Percentiles rank a stretch among this genome's conserved stretches.
phyloP scores from a whole-genome alignment of 331 rosid species.

The Saraca asoca region DNA sequence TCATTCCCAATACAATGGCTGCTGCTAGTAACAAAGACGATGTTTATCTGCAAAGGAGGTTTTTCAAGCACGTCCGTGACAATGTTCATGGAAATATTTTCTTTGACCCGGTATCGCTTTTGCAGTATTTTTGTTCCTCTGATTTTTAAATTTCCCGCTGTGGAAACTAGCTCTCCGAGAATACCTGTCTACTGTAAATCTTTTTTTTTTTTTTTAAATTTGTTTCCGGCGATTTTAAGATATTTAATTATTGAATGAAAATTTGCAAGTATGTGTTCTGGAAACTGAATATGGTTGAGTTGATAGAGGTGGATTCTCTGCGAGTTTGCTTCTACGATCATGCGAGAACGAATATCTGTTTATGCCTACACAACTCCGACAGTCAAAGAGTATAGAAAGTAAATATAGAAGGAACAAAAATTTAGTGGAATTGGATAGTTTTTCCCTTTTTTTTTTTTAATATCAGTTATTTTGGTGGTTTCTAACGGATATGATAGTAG shows the following conservation, averaged over 20 bases:
- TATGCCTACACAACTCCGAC: no score
- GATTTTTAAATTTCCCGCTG: neutral
- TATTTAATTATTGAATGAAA: neutral
- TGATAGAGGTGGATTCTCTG: conserved; percentile 21
- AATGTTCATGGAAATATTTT: conserved; percentile 69
- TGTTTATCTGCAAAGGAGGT: conserved; percentile 39
- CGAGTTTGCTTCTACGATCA: neutral
- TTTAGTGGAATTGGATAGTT: neutral
- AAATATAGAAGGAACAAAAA: no score
- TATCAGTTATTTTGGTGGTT: neutral
- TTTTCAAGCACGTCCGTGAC: conserved; percentile 59
- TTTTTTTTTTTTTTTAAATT: neutral
- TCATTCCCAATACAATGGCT: conserved; percentile 41
- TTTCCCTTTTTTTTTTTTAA: neutral
- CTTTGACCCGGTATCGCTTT: conserved; percentile 58
- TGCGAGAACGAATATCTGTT: conserved; percentile 1
- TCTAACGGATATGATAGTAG: neutral
- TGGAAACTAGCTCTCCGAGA: conserved; percentile 22
- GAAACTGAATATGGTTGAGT: neutral
- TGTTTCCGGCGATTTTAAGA: neutral
- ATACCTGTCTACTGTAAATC: conserved; percentile 9
- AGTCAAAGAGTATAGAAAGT: no score
- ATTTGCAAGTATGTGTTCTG: conserved; percentile 7
- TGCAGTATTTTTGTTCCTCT: conserved; percentile 6
- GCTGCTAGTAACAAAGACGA: conserved; percentile 23